Evolutionary conservation across 768 basidiomycete genomes (phyloP), one percentile per base, ranked within the genome.

Genomic region (Cystobasidium ongulense): DNA sequence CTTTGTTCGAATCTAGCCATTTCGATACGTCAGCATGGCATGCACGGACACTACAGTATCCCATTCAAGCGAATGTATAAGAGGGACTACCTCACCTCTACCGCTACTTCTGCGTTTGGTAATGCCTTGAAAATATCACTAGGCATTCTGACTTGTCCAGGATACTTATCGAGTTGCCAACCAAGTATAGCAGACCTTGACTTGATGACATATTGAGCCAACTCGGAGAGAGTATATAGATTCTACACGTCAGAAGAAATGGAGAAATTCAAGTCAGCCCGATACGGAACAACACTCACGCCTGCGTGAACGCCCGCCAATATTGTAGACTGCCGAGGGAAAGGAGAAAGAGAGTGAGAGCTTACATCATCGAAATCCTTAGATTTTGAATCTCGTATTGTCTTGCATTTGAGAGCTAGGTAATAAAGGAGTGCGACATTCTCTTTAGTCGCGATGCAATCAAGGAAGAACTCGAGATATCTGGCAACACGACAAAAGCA

Each of bases 381-480:
- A 0, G 88, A 87, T 61, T 88, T 86, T 0, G 86, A 83, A 80
- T 97, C 95, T 2, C 89, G 86, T 5, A 95, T 90, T 0, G 90
- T 90, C 84, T 98, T 98, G 65, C 87, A 83, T 80, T 89, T 90
- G 77, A 85, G 82, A 0, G 93, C 89, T 18, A 98, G 84, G 77
- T 91, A 87, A 76, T 88, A 92, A 18, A 99, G 82, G 1, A 97
- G 84, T 0, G 90, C 86, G 23, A 97, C 82, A 76, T 91, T 97
- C 46, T 98, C 91, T n/a, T 85, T 80, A 21, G 85, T 87, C 25
- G 86, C 88, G 23, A 98, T 82, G 67, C 87, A 84, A 59, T 90
- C 88, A 13, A 97, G 84, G 80, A 90, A 98, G 78, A 94, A 89
- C 33, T 90, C 87, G 72, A 98, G 84, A 81, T 96, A 95, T 82